Base-by-base conservation (phyloP, 2,329 filamentous ascomycete genomes). In the Ceratocystis eucalypticola region DNA sequence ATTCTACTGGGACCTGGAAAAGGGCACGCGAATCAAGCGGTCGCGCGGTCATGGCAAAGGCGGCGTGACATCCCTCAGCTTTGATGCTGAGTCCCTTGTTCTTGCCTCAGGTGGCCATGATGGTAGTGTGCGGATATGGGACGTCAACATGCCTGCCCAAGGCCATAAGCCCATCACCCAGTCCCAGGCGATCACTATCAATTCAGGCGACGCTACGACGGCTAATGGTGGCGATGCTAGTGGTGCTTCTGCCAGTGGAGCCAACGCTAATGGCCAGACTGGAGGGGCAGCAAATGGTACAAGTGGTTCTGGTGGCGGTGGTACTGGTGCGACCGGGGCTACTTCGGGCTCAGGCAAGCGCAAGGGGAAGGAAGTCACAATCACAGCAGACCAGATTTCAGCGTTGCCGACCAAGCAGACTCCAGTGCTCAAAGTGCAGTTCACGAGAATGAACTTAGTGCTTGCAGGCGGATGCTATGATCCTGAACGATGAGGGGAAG, bases 331-430 rank as follows among this genome's bases (percentile, higher is more conserved):
- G 15, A 71, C 72, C 55, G 69, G 76, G 17, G 72, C 53, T 28
- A 46, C 45, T n/a, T 41, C 50, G n/a, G 72, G 1, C 74, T 75
- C 44, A 28, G 71, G 64, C 2, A 87, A 87, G 81, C 96, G 95
- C 78, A 90, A 90, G 75, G 84, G 84, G 66, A 96, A 96, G 75
- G 93, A 96, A 72, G 89, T 91, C 3, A 89, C 90, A 72, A 88
- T 96, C 57, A 92, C 88, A 0, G 87, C 91, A 0, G 94, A 99
- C 73, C 94, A 97, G 76, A 95, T 99, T 76, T 91, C 86, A 70
- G 92, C 90, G 0, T 97, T 96, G 74, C 87, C 91, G 0, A 97
- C 94, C 3, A 99, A 99, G 82, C 96, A 96, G 77, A 93, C 88
- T 17, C 92, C 93, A 0, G 89, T 97, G 10, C 89, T 95, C 76